Evolutionary conservation across 352 stramenopile species (phyloP), one percentile per base, ranked within the genome.

Genomic region (Phytopythium chamaehyphon): DNA sequence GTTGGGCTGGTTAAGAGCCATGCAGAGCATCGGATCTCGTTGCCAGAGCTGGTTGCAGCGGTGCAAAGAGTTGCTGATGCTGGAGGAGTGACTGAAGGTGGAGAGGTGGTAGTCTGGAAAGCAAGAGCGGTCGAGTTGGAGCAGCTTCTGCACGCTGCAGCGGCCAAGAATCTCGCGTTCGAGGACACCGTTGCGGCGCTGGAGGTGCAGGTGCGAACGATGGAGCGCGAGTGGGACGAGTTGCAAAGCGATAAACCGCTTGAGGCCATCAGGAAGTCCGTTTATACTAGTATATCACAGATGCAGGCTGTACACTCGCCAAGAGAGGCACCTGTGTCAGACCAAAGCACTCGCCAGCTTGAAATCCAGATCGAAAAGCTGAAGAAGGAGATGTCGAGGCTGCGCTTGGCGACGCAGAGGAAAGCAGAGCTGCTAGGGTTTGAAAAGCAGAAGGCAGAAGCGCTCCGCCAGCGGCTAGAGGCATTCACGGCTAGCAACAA

Each of bases 391-490:
- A 44, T 54, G 2, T 44, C 58, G 36, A 68, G 73, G 2, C 12
- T 73, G 15, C 69, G 71, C 16, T 47, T 61, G 19, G 60, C 73
- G 11, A 21, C 76, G 5, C 69, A 83, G 47, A 69, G 76, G 3
- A 87, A 87, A 47, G 64, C 61, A 4, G 73, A 87, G 26, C 46
- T 87, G 16, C 48, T 85, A 5, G 39, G 44, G 0, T 53, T 65
- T n/a, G 70, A 77, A 36, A 87, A 82, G 45, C 9, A 10, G 0
- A 79, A 72, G 37, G 45, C 57, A 1, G 51, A 62, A 0, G 54
- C 45, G 9, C 55, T 73, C 15, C 55, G 71, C 16, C 46, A 58
- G 6, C 66, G 73, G 11, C 43, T 82, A 11, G 56, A 79, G 9
- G 47, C 54, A 18, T 47, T 48, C 3, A 31, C 35, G 1, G 59